Evolutionary conservation across 208 protist species (phyloP).

Genomic region (Porcisia hertigi): DNA sequence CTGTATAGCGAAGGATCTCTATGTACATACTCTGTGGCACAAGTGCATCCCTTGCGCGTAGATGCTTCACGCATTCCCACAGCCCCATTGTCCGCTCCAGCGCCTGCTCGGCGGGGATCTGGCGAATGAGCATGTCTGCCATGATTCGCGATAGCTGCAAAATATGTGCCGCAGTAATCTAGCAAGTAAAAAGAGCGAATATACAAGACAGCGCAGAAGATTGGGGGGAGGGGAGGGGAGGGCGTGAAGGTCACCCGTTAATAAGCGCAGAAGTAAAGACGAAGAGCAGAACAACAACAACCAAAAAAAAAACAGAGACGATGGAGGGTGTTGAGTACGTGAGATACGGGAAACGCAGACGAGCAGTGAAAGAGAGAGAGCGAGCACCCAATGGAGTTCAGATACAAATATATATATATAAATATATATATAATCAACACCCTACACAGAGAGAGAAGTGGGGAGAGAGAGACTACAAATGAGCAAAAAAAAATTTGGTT

Average conservation of each 20-base stretch:
- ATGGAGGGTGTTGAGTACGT: too few species aligned
- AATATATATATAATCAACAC: background rate
- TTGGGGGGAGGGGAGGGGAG: background rate
- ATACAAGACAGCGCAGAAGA: background rate
- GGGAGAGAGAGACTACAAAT: background rate
- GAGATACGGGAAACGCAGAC: too few species aligned
- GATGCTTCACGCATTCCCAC: slow-evolving; percentile 29
- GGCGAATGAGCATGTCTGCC: slow-evolving; percentile 32
- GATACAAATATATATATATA: background rate
- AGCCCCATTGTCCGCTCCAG: slow-evolving; percentile 12
- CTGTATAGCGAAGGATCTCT: slow-evolving; percentile 39
- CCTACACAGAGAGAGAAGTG: too few species aligned
- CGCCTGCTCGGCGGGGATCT: slow-evolving; percentile 25
- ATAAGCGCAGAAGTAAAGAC: too few species aligned
- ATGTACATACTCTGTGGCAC: slow-evolving; percentile 37
- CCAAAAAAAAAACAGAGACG: background rate
- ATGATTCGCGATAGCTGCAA: background rate
- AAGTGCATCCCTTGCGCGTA: background rate
- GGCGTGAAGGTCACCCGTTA: background rate
- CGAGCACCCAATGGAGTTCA: too few species aligned
- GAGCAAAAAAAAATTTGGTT: too few species aligned
- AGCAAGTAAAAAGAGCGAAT: too few species aligned
- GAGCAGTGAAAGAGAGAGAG: too few species aligned
- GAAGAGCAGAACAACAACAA: background rate
- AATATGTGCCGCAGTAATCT: background rate